Percentiles rank a stretch among this genome's conserved stretches.
These are phyloP conservation scores for Neofusicoccum parvum DNA, from an alignment of 2,329 filamentous ascomycete species.

Conservation along the genomic window DNA sequence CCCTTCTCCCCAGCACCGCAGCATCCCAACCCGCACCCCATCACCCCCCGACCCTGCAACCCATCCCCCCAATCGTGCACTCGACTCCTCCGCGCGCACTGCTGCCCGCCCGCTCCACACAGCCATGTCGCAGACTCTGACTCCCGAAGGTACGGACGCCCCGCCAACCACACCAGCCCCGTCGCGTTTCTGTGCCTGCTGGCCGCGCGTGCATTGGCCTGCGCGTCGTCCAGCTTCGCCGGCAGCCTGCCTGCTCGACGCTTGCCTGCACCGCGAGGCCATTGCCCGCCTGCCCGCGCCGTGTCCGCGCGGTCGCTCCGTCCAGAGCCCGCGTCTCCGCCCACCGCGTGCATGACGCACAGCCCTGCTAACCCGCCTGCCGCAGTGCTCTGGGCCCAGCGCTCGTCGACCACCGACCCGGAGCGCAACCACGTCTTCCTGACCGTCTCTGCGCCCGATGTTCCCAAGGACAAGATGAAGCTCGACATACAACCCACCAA, in stretches of 20 bases:
- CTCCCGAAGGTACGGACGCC: conserved; percentile 44
- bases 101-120: not conserved
- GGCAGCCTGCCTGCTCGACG: not conserved
- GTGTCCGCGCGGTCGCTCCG: conserved; percentile 75
- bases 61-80: not conserved
- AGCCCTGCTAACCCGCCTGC: conserved; percentile 27
- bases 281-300: conserved; percentile 96
- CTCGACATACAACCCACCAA: conserved; percentile 78
- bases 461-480: conserved; percentile 73
- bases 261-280: conserved; percentile 25
- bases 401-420: conserved; percentile 77
- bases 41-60: conserved; percentile 6
- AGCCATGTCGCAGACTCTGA: conserved; percentile 29
- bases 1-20: conserved; percentile 1
- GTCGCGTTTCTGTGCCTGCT: not conserved
- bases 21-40: conserved; percentile 10
- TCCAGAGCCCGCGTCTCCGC: conserved; percentile 75
- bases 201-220: not conserved
- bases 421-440: conserved; percentile 95
- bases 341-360: conserved; percentile 55
- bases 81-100: not conserved
- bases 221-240: not conserved
- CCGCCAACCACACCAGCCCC: conserved; percentile 23
- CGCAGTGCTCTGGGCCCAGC: conserved; percentile 90
- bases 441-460: conserved; percentile 85